These are phyloP conservation scores for Paspalum vaginatum DNA, from an alignment of 176 grass and related monocot species.

Conservation along the genomic window DNA sequence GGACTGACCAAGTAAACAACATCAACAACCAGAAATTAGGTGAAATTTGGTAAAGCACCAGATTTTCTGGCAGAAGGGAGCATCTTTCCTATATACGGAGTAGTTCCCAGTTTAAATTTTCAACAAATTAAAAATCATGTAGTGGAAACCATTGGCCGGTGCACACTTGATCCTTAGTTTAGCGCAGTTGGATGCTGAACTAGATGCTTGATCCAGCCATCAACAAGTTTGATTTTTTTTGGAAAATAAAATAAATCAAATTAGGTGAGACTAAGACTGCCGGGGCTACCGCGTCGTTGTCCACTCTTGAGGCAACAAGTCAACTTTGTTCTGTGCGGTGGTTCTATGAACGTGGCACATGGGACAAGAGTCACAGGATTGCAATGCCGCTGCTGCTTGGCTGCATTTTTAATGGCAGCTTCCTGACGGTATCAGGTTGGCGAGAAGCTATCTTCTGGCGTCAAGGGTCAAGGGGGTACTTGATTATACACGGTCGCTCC, in stretches of 20 bases:
- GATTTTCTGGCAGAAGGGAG: background rate
- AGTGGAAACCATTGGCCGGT: background rate
- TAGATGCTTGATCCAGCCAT: background rate
- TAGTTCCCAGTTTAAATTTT: background rate
- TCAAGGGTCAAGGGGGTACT: too few species aligned
- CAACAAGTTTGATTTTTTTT: background rate
- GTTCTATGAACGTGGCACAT: slow-evolving; percentile 28
- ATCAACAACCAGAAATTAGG: slow-evolving; percentile 34
- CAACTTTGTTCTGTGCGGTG: background rate
- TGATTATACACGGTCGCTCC: background rate
- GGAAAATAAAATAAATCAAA: background rate
- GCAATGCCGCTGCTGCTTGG: slow-evolving; percentile 4
- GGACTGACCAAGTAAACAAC: background rate
- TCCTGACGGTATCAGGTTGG: background rate
- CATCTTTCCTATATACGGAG: too few species aligned
- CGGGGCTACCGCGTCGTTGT: background rate
- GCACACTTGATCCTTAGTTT: slow-evolving; percentile 4
- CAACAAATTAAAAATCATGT: background rate
- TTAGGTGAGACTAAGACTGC: background rate
- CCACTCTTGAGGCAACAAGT: background rate
- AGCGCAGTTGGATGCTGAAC: background rate
- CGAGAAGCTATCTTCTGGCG: background rate
- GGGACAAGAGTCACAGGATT: slow-evolving; percentile 36
- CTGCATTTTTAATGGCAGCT: slow-evolving; percentile 8
- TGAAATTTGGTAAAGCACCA: slow-evolving; percentile 12